A percentile compares a stretch with the other conserved stretches of the same genome.
Evolutionary conservation across 2,329 filamentous ascomycete genomes (phyloP).

Genomic region (Exutisphaerella laricina): DNA sequence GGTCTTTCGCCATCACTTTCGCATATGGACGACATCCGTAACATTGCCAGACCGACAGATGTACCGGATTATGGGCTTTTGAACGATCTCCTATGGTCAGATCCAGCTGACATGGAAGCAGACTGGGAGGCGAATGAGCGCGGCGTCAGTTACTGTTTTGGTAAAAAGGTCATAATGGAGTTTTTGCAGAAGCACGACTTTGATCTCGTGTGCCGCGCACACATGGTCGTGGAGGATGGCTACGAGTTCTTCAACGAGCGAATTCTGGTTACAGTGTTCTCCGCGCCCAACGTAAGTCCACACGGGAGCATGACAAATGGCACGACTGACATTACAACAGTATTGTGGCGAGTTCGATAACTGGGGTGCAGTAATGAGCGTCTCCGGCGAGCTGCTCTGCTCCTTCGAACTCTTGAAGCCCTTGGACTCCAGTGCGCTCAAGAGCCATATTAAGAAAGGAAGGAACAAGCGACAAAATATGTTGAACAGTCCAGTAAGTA

Average conservation of each 20-base stretch:
- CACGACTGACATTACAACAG: too few relatives aligned
- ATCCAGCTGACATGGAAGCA: conserved; percentile 89
- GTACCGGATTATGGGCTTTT: conserved; percentile 94
- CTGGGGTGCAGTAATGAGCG: conserved; percentile 98
- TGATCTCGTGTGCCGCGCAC: conserved; percentile 90
- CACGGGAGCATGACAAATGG: too few relatives aligned
- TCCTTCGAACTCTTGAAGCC: conserved; percentile 97
- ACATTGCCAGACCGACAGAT: conserved; percentile 91
- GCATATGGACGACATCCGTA: conserved; percentile 97
- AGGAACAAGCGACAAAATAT: conserved; percentile 91
- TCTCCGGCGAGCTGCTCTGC: conserved; percentile 86
- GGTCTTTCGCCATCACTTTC: conserved; percentile 85
- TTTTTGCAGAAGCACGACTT: conserved; percentile 94
- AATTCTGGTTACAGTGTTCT: conserved; percentile 93
- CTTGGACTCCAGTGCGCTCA: conserved; percentile 88
- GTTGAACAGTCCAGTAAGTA: conserved; percentile 88
- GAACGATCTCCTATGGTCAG: conserved; percentile 94
- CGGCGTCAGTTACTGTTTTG: conserved; percentile 97
- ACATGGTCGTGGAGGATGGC: conserved; percentile 99
- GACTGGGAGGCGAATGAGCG: conserved; percentile 98
- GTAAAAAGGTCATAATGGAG: conserved; percentile 95
- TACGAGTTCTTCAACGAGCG: conserved; percentile 98
- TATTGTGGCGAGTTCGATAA: conserved; percentile 98
- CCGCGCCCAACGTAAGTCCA: conserved; percentile 74
- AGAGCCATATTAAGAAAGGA: conserved; percentile 98